Percentiles rank a stretch among this genome's conserved stretches.
phyloP scores from a whole-genome alignment of 352 stramenopile species.

The Aphanomyces cochlioides region DNA sequence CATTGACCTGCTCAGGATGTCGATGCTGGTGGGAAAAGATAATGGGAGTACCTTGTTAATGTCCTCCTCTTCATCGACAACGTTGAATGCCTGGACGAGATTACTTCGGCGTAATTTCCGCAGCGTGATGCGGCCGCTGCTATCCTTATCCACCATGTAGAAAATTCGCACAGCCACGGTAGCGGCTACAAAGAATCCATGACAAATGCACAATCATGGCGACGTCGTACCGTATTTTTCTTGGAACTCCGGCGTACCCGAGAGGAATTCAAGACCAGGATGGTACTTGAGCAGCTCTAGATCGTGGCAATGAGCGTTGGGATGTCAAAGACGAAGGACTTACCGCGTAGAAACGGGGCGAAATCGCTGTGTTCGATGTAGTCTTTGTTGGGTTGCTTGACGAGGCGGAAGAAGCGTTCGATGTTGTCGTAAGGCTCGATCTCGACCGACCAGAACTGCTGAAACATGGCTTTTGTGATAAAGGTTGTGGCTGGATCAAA shows the following conservation, averaged over 20 bases:
- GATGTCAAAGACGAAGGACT: conserved; percentile 36
- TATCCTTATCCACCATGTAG: conserved; percentile 91
- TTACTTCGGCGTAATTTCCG: conserved; percentile 93
- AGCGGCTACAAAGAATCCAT: conserved; percentile 56
- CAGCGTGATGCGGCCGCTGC: conserved; percentile 93
- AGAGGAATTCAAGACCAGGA: conserved; percentile 94
- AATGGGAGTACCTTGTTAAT: conserved; percentile 95
- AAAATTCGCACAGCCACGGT: conserved; percentile 96
- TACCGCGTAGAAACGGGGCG: conserved; percentile 94
- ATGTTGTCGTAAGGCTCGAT: conserved; percentile 94
- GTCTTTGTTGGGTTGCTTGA: conserved; percentile 91
- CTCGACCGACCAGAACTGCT: conserved; percentile 92
- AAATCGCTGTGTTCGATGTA: conserved; percentile 95
- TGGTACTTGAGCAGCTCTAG: conserved; percentile 85
- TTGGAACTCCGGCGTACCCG: conserved; percentile 98
- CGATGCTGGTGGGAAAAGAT: background rate
- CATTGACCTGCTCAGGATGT: conserved; percentile 61
- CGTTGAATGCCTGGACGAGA: conserved; percentile 93
- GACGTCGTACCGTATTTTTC: conserved; percentile 94
- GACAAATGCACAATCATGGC: background rate
- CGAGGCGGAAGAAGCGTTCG: conserved; percentile 97
- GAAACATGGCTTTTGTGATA: conserved; percentile 85
- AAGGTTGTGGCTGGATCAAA: conserved; percentile 40
- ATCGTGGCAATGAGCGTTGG: conserved; percentile 54
- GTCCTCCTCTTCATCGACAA: conserved; percentile 98